phyloP scores from a whole-genome alignment of 2,329 filamentous ascomycete genomes.

The Akanthomyces muscarius region DNA sequence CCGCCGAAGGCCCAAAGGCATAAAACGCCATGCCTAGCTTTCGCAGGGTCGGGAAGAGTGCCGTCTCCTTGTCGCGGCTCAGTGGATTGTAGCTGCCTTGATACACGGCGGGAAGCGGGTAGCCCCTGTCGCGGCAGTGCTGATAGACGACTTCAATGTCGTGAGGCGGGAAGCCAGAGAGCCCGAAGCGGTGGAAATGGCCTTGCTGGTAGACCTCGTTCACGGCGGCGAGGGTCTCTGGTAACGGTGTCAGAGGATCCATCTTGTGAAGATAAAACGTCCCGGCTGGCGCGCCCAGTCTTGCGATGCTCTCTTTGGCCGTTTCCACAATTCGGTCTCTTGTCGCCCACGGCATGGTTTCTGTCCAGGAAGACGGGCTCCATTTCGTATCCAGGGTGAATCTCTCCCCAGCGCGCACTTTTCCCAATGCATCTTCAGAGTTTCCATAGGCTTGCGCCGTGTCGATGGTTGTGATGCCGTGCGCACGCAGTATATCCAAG shows the following conservation, averaged over 20 bases:
- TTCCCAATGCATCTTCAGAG: conserved; percentile 18
- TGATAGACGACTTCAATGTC: conserved; percentile 17
- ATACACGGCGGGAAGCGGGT: conserved; percentile 18
- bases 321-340: conserved; percentile 15
- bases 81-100: conserved; percentile 20
- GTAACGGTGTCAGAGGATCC: conserved; percentile 18
- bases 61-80: conserved; percentile 18
- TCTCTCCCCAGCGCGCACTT: conserved; percentile 17
- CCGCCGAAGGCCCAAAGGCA: conserved; percentile 20
- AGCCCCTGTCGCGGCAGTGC: conserved; percentile 16
- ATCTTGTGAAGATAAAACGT: conserved; percentile 20
- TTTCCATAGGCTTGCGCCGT: conserved; percentile 21
- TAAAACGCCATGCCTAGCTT: conserved; percentile 20
- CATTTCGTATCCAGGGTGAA: conserved; percentile 21
- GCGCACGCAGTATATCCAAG: conserved; percentile 12
- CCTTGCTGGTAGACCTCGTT: conserved; percentile 18
- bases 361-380: conserved; percentile 19
- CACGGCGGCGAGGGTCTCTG: conserved; percentile 19
- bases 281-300: conserved; percentile 16
- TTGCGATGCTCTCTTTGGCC: conserved; percentile 19
- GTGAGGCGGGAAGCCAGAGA: conserved; percentile 19
- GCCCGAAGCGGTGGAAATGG: conserved; percentile 18
- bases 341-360: conserved; percentile 17
- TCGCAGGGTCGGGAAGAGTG: conserved; percentile 17
- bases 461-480: conserved; percentile 19